Conservation (phyloP, 768 basidiomycete genomes). For the Solioccasus polychromus region DNA sequence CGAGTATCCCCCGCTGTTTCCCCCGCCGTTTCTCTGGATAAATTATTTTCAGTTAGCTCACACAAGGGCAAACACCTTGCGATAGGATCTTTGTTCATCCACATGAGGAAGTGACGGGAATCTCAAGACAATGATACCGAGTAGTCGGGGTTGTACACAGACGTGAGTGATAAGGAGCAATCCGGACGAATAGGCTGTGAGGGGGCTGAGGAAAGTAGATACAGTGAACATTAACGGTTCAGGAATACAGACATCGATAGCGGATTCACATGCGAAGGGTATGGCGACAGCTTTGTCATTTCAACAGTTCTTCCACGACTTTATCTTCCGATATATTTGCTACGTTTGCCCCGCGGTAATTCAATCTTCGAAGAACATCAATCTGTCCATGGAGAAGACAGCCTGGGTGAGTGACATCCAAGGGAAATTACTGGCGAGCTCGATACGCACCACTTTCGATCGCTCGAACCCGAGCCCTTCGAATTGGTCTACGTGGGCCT, state of each 20-base stretch:
- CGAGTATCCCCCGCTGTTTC: not conserved
- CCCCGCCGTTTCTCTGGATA: not conserved
- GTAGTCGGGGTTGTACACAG: conserved; percentile 7
- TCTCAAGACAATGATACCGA: conserved; percentile 3
- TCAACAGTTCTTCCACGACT: conserved; percentile 83
- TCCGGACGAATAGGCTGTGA: conserved; percentile 16
- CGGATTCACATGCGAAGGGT: conserved; percentile 22
- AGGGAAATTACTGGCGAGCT: not conserved
- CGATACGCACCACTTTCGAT: conserved; percentile 73
- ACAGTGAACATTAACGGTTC: conserved; percentile 25
- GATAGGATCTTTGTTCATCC: conserved; percentile 6
- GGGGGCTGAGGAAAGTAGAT: conserved; percentile 17
- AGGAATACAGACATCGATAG: conserved; percentile 24
- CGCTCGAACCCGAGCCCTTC: conserved; percentile 79
- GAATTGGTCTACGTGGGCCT: conserved; percentile 81
- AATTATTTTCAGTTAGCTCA: conserved; percentile 4
- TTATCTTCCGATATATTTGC: conserved; percentile 79
- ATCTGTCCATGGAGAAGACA: conserved; percentile 46
- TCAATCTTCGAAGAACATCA: conserved; percentile 81
- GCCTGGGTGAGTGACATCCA: not conserved
- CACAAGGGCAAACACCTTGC: conserved; percentile 4
- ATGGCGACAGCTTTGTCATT: conserved; percentile 36
- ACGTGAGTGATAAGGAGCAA: conserved; percentile 11
- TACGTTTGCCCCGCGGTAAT: conserved; percentile 83
- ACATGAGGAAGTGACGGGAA: conserved; percentile 1